Base-by-base conservation (phyloP, 805 yeast species). In the Yamadazyma tumulicola region DNA sequence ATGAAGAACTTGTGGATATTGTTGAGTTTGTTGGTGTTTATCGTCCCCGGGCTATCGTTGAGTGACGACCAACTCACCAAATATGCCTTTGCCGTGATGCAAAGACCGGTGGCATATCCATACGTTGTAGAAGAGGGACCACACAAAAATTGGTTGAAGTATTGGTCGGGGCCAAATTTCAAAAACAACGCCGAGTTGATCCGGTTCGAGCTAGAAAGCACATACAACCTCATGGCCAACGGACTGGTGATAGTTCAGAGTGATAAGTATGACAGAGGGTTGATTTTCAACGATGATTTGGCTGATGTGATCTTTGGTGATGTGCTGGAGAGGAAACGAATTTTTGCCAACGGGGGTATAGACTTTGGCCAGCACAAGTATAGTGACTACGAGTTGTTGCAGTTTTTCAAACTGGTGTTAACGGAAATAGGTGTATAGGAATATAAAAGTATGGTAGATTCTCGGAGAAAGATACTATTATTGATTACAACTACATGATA, bases 161-260 rank as follows among this genome's bases (percentile, higher is more conserved):
- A 33, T 14, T 33, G 37, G 37, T 17, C 20, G 10, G 37, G 37
- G 3, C 37, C 37, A 13, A 6, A 27, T 3, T 22, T 33, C 7
- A 33, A 28, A 12, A 33, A 33, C 19, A 21, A 16, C 13, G 31
- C 24, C 10, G 37, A 27, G 9, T 22, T 33, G 23, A 13, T 33
- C 5, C 11, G 37, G 17, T 27, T 22, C 17, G 37, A 33, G 16
- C 13, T 33, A 19, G 32, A 27, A 22, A 17, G 28, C 11, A 17
- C 13, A 6, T 33, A 33, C 16, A 22, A 20, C 3, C 3, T 33
- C 3, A 9, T 33, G 8, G 23, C 23, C 6, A 33, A 33, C n/a
- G 37, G 37, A 4, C 19, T 22, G 10, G 36, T 32, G 6, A 13
- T 18, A 12, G 18, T 33, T 9, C 4, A 8, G 13, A 17, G 18